A percentile compares a stretch with the other conserved stretches of the same genome.
These are phyloP conservation scores for Gracilariopsis chorda DNA, from an alignment of 23 red algal species.

Conservation along the genomic window DNA sequence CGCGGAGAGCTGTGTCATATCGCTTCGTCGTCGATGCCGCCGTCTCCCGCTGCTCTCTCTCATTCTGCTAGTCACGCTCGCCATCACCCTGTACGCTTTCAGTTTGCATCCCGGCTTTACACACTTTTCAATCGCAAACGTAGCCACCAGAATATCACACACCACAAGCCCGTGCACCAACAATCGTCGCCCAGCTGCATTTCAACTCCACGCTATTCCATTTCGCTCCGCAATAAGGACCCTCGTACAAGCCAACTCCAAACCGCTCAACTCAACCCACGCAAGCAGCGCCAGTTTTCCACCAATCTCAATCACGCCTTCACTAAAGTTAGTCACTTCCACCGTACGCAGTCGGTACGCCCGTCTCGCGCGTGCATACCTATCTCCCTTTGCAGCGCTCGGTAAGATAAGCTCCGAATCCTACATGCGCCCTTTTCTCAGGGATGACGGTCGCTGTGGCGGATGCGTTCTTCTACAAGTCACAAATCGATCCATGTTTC, in stretches of 20 bases:
- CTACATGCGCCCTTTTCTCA: conserved; percentile 24
- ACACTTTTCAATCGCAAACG: neutral
- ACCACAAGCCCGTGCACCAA: no score
- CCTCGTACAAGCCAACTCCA: neutral
- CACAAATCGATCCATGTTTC: conserved; percentile 26
- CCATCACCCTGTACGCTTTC: neutral
- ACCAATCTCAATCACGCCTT: neutral
- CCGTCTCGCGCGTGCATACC: conserved; percentile 4
- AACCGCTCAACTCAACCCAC: no score
- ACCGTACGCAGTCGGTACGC: conserved; percentile 22
- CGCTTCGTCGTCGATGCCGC: neutral
- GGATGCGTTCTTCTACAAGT: conserved; percentile 58
- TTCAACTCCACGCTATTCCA: neutral
- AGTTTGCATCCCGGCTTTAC: neutral
- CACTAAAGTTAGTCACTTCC: neutral
- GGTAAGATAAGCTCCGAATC: conserved; percentile 6
- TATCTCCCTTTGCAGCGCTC: neutral
- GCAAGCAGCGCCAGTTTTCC: neutral
- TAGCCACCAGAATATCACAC: neutral
- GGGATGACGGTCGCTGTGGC: neutral
- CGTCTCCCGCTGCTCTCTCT: neutral
- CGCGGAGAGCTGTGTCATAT: conserved; percentile 9
- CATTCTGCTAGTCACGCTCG: neutral
- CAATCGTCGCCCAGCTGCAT: neutral
- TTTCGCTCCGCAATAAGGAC: neutral